Evolutionary conservation across 2,329 filamentous ascomycete species (phyloP).

Genomic region (Botrytis fabae): DNA sequence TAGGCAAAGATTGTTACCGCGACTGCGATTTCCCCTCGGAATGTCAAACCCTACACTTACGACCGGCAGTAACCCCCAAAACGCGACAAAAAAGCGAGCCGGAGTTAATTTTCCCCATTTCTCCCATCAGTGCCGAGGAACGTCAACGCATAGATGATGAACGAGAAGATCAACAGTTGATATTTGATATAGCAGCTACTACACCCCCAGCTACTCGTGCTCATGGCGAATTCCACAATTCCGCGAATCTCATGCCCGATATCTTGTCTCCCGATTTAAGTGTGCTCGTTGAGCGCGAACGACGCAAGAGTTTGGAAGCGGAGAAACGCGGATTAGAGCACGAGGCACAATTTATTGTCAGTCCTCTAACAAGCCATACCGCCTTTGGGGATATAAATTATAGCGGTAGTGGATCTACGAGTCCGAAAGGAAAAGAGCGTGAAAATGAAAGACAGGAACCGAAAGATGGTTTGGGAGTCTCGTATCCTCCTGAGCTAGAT

Average conservation of each 20-base stretch:
- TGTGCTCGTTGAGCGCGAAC: conserved; percentile 3
- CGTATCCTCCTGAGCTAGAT: neutral
- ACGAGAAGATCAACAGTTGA: conserved; percentile 16
- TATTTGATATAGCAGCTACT: conserved; percentile 19
- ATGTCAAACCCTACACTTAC: conserved; percentile 13
- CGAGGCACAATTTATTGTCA: conserved; percentile 19
- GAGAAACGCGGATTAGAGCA: conserved; percentile 20
- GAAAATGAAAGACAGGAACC: neutral
- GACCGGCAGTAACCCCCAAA: neutral
- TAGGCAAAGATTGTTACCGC: conserved; percentile 17
- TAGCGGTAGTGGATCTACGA: neutral
- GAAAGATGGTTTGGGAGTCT: neutral
- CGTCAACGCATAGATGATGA: conserved; percentile 4
- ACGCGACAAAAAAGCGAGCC: conserved; percentile 10
- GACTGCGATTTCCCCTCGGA: conserved; percentile 23
- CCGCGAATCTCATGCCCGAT: neutral
- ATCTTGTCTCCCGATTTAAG: neutral
- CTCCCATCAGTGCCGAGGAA: conserved; percentile 2
- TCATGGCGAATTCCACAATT: neutral
- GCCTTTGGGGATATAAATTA: neutral
- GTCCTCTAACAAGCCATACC: conserved; percentile 13
- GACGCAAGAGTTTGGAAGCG: conserved; percentile 15
- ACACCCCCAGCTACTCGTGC: conserved; percentile 6
- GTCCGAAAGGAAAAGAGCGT: neutral
- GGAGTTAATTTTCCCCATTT: conserved; percentile 7